Base-by-base conservation (phyloP, 2,329 filamentous ascomycete species). In the Fusarium lateritium region DNA sequence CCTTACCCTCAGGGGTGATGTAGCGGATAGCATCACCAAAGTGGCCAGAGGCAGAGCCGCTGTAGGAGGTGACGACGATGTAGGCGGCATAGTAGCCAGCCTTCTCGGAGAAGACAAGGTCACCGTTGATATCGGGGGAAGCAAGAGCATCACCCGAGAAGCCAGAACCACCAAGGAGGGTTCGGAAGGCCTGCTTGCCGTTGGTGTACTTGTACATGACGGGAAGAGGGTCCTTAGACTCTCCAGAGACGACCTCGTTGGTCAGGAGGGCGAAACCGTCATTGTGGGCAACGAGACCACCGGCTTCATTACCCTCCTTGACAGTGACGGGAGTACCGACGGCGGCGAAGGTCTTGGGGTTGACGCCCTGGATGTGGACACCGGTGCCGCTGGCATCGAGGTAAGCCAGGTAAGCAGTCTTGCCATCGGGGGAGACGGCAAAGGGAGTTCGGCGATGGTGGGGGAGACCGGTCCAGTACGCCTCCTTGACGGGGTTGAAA, bases 391-490 rank as follows among this genome's bases (percentile, higher is more conserved):
- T 86, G 26, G 80, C 78, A 71, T 89, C 87, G 17, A 90, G 84
- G 71, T 89, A 90, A 11, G 88, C 88, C 11, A 90, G 74, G 74
- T 87, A 89, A 14, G 86, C 88, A 6, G 83, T 84, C 60, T 84
- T 85, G 62, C 87, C 87, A 74, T 89, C 83, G 3, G 88, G 87
- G 2, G 88, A 89, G 33, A 88, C 81, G n/a, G 87, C 83, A 65
- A 90, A 90, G 7, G 88, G 88, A 14, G 87, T 89, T 52, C 88
- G 84, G 45, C 87, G 85, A 75, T 90, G 88, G 70, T 90, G 88
- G 44, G 86, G 86, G 45, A 85, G 83, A 21, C 82, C 83, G 15
- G 88, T 89, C 87, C 87, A 89, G 82, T 90, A 90, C 10, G 86
- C 83, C 19, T 82, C 82, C 75, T 87, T 86, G 68, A 89, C 80